Conservation (phyloP, 2,329 filamentous ascomycete species). For the Colletotrichum cordylinicola region DNA sequence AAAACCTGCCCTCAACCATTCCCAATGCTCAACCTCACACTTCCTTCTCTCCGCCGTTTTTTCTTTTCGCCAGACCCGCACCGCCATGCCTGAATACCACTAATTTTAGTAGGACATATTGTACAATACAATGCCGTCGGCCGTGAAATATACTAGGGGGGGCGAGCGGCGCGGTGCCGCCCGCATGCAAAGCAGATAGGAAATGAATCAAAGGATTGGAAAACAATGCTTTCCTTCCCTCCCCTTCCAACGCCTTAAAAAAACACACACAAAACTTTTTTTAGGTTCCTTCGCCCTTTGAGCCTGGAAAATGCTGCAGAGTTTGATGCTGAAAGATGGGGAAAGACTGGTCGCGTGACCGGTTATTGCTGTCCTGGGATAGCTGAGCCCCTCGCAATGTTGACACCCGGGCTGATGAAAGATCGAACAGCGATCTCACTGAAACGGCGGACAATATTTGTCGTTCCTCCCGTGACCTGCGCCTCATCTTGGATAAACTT, state of each 20-base stretch:
- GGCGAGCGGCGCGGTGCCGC: conserved; percentile 9
- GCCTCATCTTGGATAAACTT: conserved; percentile 73
- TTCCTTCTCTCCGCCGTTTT: not conserved
- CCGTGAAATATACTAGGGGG: conserved; percentile 1
- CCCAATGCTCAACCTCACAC: not conserved
- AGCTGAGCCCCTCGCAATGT: conserved; percentile 33
- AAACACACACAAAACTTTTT: not conserved
- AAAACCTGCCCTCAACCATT: not conserved
- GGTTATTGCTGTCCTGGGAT: not conserved
- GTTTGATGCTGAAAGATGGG: conserved; percentile 1
- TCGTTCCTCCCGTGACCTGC: conserved; percentile 70
- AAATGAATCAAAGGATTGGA: not conserved
- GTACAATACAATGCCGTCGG: conserved; percentile 16
- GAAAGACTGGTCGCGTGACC: not conserved
- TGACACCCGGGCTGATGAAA: conserved; percentile 59
- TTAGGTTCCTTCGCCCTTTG: not conserved
- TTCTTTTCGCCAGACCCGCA: not conserved
- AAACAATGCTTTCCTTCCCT: conserved; percentile 14
- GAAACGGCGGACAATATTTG: conserved; percentile 74
- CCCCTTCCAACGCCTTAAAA: conserved; percentile 5
- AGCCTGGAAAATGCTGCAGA: conserved; percentile 14
- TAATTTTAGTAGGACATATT: conserved; percentile 8
- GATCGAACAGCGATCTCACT: conserved; percentile 70
- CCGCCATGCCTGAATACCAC: conserved; percentile 15
- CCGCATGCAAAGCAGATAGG: conserved; percentile 7